phyloP scores from a whole-genome alignment of 768 basidiomycete genomes.

The Phylloporus sp. region DNA sequence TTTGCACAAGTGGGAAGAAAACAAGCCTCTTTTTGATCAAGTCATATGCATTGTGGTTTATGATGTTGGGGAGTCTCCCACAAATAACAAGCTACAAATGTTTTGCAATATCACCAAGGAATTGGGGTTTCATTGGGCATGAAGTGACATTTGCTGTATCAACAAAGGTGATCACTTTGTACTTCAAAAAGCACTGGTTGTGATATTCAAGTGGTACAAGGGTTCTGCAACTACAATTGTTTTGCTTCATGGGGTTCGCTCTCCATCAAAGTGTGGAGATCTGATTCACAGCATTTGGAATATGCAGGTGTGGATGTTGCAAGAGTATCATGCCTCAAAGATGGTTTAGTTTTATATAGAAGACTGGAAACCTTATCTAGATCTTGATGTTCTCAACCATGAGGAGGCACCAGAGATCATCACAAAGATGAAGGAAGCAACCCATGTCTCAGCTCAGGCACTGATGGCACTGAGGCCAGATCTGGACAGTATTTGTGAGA shows the following conservation, averaged over 20 bases:
- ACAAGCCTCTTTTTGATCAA: not conserved
- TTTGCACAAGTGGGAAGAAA: not conserved
- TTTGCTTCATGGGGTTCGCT: not conserved
- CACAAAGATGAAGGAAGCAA: not conserved
- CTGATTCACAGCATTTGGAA: not conserved
- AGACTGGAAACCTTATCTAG: not conserved
- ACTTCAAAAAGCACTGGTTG: not conserved
- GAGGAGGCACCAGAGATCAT: not conserved
- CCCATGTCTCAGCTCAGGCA: not conserved
- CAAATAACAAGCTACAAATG: not conserved
- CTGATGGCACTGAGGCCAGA: not conserved
- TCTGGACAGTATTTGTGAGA: not conserved
- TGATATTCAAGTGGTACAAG: not conserved
- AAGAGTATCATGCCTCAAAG: not conserved
- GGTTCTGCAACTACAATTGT: not conserved
- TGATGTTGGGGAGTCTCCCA: not conserved
- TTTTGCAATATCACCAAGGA: not conserved
- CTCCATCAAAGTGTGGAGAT: not conserved
- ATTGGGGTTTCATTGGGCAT: not conserved
- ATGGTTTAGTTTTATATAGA: not conserved
- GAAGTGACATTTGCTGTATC: not conserved
- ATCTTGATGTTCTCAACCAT: not conserved
- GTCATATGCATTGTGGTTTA: not conserved
- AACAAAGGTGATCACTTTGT: not conserved
- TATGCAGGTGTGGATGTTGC: not conserved